Evolutionary conservation across 768 basidiomycete species (phyloP), one percentile per base, ranked within the genome.

Genomic region (Kwoniella europaea): DNA sequence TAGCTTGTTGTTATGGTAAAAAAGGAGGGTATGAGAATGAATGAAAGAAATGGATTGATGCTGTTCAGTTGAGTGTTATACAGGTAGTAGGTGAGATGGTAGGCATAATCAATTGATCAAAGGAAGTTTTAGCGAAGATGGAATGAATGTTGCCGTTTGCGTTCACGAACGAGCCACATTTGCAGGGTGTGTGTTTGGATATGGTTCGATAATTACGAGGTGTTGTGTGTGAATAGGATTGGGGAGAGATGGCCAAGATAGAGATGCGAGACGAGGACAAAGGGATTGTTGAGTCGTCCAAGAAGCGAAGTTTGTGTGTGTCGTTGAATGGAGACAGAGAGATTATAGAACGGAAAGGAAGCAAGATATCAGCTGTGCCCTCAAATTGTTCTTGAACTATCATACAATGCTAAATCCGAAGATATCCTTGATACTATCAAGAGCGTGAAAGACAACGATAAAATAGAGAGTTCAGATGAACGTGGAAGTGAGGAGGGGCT

Each of bases 291-390:
- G 27, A 27, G 22, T 59, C 9, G 41, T 16, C 13, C 18, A 4
- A 10, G 59, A 60, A 50, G 46, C 46, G 46, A 50, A 35, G 35
- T 52, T 22, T 22, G 53, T 65, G 50, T 42, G 24, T 56, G 64
- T 57, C 29, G 53, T 35, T 12, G 53, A 22, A 24, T 12, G 53
- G 52, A 7, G 35, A 35, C 35, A 29, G 35, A 44, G 20, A 64
- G 63, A 18, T 42, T 29, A 44, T 54, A 15, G 16, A 9, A n/a
- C 64, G 41, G 42, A 61, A 65, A 65, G 54, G 64, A 65, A 65
- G 64, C 64, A 56, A 65, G 54, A 65, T 44, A 50, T 65, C 64
- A 65, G 64, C 64, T 29, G 22, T 43, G 41, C 64, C 55, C 64
- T 65, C 35, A 18, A 29, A 13, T 6, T n/a, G 16, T 18, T 50